Conservation (phyloP, 345 rosid species). For the Salix suchowensis region DNA sequence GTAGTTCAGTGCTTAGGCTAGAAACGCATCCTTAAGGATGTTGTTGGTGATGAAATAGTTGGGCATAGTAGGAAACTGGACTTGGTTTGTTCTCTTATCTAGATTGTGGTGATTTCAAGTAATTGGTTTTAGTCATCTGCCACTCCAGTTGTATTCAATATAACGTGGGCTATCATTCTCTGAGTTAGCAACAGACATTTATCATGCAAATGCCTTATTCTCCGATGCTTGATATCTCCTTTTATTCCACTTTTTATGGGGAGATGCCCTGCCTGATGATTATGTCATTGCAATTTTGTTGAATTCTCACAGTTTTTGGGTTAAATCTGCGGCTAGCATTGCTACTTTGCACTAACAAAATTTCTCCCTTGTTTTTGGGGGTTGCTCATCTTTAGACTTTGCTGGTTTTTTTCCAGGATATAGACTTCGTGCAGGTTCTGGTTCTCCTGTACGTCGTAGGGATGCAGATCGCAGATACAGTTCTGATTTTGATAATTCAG, state of each 20-base stretch:
- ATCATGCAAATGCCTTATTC: slow-evolving; percentile 8
- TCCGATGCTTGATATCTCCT: slow-evolving; percentile 11
- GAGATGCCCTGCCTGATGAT: slow-evolving; percentile 26
- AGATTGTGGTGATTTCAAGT: slow-evolving; percentile 16
- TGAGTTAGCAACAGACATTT: slow-evolving; percentile 19
- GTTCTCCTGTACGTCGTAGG: slow-evolving; percentile 61
- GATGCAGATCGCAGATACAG: slow-evolving; percentile 52
- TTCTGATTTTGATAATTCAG: slow-evolving; percentile 56
- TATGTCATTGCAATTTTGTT: slow-evolving; percentile 28
- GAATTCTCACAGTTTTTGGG: slow-evolving; percentile 22
- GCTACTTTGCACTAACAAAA: slow-evolving; percentile 12
- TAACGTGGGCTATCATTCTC: slow-evolving; percentile 18
- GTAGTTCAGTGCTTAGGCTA: slow-evolving; percentile 28
- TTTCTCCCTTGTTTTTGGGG: slow-evolving; percentile 13
- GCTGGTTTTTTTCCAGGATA: slow-evolving; percentile 55
- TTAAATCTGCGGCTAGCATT: slow-evolving; percentile 11
- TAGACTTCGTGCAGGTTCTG: slow-evolving; percentile 72
- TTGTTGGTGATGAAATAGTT: slow-evolving; percentile 21
- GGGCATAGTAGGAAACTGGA: slow-evolving; percentile 24
- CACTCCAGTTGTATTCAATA: slow-evolving; percentile 12
- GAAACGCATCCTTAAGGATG: slow-evolving; percentile 8
- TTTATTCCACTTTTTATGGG: slow-evolving; percentile 8
- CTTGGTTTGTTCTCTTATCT: slow-evolving; percentile 9
- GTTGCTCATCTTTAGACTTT: slow-evolving; percentile 31
- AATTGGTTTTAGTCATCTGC: slow-evolving; percentile 13